phyloP scores from a whole-genome alignment of 257 asterid genomes.

The Solanum tacnaense region DNA sequence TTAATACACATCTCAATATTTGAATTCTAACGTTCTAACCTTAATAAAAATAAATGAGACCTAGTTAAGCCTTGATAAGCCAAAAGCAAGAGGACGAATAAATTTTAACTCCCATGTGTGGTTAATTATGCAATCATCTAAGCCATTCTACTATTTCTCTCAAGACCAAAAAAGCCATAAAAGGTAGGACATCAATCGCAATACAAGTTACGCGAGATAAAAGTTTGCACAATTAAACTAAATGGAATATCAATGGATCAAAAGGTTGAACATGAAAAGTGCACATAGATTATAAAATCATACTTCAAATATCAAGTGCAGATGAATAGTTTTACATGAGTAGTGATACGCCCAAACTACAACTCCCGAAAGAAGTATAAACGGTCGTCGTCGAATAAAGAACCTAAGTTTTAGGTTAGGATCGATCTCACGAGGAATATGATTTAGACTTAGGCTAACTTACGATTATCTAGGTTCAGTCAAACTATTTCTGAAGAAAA shows the following conservation, averaged over 20 bases:
- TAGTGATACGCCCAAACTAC: too few species aligned
- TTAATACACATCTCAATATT: not conserved
- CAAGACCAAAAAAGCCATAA: not conserved
- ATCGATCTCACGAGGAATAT: too few species aligned
- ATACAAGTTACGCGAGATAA: not conserved
- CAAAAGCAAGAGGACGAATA: not conserved
- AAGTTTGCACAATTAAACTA: not conserved
- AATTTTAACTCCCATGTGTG: not conserved
- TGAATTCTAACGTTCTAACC: not conserved
- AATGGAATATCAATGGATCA: not conserved
- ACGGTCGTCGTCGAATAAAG: rapidly evolving
- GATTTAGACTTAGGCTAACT: too few species aligned
- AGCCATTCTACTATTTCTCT: not conserved
- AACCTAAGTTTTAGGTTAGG: too few species aligned
- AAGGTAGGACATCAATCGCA: not conserved
- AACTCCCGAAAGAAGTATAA: too few species aligned
- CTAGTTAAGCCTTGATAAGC: not conserved
- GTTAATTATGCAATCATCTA: not conserved
- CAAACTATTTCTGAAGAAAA: too few species aligned
- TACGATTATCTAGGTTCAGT: too few species aligned
- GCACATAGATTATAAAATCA: not conserved
- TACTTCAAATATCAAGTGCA: too few species aligned
- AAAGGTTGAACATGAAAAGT: not conserved
- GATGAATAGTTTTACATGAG: too few species aligned
- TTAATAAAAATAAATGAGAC: not conserved